These are phyloP conservation scores for Colletotrichum filicis DNA, from an alignment of 2,329 filamentous ascomycete species.

Conservation along the genomic window DNA sequence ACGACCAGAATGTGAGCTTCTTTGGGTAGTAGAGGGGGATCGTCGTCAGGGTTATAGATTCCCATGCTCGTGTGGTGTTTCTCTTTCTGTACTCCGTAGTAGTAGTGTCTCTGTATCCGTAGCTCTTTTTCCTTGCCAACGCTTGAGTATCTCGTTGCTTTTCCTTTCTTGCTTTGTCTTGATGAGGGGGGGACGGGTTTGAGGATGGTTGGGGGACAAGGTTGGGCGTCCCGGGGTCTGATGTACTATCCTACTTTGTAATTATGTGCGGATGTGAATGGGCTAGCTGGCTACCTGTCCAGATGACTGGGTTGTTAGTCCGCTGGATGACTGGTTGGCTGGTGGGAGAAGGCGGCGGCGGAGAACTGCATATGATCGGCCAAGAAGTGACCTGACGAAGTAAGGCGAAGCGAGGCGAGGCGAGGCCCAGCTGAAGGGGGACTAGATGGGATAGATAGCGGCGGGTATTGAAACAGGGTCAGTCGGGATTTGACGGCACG, in stretches of 20 bases:
- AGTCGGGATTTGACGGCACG: not conserved
- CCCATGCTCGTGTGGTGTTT: not conserved
- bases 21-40: not conserved
- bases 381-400: not conserved
- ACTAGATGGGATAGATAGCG: not conserved
- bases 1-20: not conserved
- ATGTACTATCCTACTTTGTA: too few relatives aligned
- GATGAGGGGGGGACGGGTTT: not conserved
- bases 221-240: not conserved
- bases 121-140: not conserved
- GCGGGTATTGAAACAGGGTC: too few relatives aligned
- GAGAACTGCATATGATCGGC: not conserved
- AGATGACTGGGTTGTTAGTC: too few relatives aligned
- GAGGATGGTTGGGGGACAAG: not conserved
- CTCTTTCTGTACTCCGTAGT: too few relatives aligned
- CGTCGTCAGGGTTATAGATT: not conserved
- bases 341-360: not conserved
- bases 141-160: not conserved
- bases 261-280: too few relatives aligned
- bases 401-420: not conserved
- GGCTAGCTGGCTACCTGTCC: too few relatives aligned
- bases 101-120: too few relatives aligned
- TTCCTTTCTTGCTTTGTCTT: not conserved
- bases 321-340: not conserved
- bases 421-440: not conserved